Conservation (phyloP, 495 filamentous ascomycete genomes). For the Corynascus novoguineensis region DNA sequence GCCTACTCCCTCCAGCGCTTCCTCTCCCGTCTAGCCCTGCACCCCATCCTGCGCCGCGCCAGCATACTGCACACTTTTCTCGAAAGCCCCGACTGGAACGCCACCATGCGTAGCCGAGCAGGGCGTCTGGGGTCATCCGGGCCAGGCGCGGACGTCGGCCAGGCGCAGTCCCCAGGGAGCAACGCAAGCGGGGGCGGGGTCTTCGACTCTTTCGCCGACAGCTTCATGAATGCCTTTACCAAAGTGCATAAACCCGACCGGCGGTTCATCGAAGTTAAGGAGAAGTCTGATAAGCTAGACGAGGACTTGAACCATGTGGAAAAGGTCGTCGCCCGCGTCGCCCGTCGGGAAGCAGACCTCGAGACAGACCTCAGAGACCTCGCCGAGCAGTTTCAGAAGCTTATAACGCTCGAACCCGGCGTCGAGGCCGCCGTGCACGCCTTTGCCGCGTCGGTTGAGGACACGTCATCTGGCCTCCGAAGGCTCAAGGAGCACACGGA, state of each 20-base stretch:
- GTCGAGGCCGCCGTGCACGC: constrained; percentile 72
- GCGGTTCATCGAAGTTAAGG: constrained; percentile 88
- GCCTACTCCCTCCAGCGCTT: constrained; percentile 91
- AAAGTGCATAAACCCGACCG: constrained; percentile 94
- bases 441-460: constrained; percentile 81
- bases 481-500: constrained; percentile 85
- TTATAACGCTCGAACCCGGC: constrained; percentile 82
- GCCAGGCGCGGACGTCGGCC: constrained; percentile 15
- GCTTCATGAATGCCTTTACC: constrained; percentile 94
- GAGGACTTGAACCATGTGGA: constrained; percentile 91
- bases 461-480: constrained; percentile 68
- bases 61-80: constrained; percentile 80
- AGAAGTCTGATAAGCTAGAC: constrained; percentile 90
- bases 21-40: constrained; percentile 76
- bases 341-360: constrained; percentile 79
- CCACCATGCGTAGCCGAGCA: constrained; percentile 76
- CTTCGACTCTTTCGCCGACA: constrained; percentile 90
- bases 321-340: constrained; percentile 85
- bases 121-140: constrained; percentile 43
- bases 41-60: constrained; percentile 83
- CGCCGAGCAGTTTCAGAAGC: constrained; percentile 86
- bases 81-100: constrained; percentile 92
- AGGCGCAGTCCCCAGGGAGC: constrained; percentile 15
- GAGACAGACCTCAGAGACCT: constrained; percentile 87
- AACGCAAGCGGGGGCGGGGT: constrained; percentile 49